These are phyloP conservation scores for Dothidotthia symphoricarpi DNA, from an alignment of 2,329 filamentous ascomycete species.

Conservation along the genomic window DNA sequence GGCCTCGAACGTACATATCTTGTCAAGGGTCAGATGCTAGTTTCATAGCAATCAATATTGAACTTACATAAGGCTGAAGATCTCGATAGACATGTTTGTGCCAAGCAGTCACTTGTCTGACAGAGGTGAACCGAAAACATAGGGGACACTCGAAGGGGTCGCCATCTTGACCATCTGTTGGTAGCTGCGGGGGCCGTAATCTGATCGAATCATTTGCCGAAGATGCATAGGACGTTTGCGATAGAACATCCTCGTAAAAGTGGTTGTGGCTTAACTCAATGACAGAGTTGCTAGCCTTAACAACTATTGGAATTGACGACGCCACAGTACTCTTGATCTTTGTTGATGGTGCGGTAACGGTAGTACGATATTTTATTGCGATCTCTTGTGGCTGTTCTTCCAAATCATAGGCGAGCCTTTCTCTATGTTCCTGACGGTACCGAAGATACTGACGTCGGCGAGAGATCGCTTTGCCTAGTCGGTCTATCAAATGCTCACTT, in stretches of 20 bases:
- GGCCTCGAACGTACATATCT: constrained; percentile 12
- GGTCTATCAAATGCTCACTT: constrained; percentile 14
- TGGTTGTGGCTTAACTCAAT: constrained; percentile 6
- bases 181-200: constrained; percentile 21
- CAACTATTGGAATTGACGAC: constrained; percentile 9
- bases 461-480: constrained; percentile 33
- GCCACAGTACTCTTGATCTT: constrained; percentile 14
- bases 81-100: constrained; percentile 18
- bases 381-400: neutral
- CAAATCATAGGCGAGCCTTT: constrained; percentile 19
- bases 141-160: constrained; percentile 33
- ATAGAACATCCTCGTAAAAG: constrained; percentile 16
- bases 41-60: neutral
- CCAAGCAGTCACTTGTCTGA: constrained; percentile 9
- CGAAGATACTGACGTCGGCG: constrained; percentile 30
- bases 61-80: constrained; percentile 13
- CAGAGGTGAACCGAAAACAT: constrained; percentile 19
- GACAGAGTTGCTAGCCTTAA: constrained; percentile 6
- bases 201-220: constrained; percentile 13
- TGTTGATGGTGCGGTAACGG: constrained; percentile 2
- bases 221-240: constrained; percentile 27
- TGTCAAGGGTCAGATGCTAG: neutral
- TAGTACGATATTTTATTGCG: neutral
- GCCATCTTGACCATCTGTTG: constrained; percentile 17
- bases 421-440: constrained; percentile 30